Evolutionary conservation across 2,329 filamentous ascomycete genomes (phyloP).

Genomic region (Ophioceras dolichostomum): DNA sequence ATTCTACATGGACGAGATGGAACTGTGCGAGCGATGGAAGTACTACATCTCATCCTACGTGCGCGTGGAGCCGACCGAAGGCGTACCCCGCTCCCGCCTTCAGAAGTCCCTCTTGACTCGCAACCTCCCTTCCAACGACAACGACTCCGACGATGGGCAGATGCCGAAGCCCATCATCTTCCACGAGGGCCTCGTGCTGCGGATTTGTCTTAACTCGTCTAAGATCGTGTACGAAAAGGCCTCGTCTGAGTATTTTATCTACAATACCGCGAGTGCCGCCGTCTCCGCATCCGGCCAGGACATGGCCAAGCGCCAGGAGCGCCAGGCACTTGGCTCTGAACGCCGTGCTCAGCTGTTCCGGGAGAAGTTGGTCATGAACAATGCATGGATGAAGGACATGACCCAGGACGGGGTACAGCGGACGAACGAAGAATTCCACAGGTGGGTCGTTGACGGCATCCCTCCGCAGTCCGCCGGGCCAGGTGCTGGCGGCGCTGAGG

Average conservation of each 20-base stretch:
- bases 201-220: conserved; percentile 66
- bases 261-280: conserved; percentile 55
- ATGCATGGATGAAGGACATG: conserved; percentile 67
- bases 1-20: conserved; percentile 81
- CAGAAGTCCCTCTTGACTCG: conserved; percentile 59
- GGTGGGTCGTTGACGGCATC: conserved; percentile 37
- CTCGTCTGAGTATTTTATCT: conserved; percentile 60
- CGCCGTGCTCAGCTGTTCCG: conserved; percentile 38
- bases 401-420: conserved; percentile 66
- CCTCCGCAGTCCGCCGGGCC: conserved; percentile 1
- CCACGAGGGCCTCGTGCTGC: conserved; percentile 56
- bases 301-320: conserved; percentile 39
- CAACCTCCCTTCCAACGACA: conserved; percentile 53
- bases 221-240: conserved; percentile 66
- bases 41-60: conserved; percentile 93
- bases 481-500: neutral
- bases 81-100: conserved; percentile 52
- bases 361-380: conserved; percentile 75
- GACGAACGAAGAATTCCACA: conserved; percentile 53
- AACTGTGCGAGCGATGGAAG: conserved; percentile 74
- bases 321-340: conserved; percentile 17
- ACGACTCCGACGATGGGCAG: conserved; percentile 50
- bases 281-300: too few species aligned
- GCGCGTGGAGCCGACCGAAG: conserved; percentile 78
- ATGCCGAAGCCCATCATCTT: conserved; percentile 49